These are phyloP conservation scores for Aschersonia sp. DNA, from an alignment of 2,329 filamentous ascomycete genomes.

Conservation along the genomic window DNA sequence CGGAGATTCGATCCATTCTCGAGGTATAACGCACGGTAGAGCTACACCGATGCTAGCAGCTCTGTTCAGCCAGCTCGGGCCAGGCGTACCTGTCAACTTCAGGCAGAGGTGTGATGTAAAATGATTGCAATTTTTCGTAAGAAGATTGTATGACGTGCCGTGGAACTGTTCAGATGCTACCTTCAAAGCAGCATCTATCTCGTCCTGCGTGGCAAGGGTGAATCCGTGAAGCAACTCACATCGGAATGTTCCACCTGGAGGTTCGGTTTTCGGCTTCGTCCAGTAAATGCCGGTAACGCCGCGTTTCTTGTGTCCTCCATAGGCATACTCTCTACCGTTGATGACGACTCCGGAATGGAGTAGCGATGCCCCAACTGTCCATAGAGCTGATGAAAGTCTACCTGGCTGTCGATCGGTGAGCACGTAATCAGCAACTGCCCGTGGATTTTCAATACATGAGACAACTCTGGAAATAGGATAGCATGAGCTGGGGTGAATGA, in stretches of 20 bases:
- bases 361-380: conserved; percentile 63
- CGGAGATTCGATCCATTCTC: conserved; percentile 68
- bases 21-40: conserved; percentile 67
- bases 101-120: conserved; percentile 68
- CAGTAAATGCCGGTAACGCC: conserved; percentile 69
- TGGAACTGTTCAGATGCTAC: conserved; percentile 57
- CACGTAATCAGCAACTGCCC: neutral
- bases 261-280: conserved; percentile 57
- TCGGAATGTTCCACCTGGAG: conserved; percentile 65
- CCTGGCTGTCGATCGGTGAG: conserved; percentile 39
- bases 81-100: conserved; percentile 53
- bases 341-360: conserved; percentile 76
- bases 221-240: conserved; percentile 67
- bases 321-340: conserved; percentile 68
- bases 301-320: conserved; percentile 62
- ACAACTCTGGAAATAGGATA: neutral
- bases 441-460: no score
- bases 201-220: conserved; percentile 50
- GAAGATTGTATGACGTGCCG: conserved; percentile 64
- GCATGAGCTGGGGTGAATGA: neutral
- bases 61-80: conserved; percentile 66
- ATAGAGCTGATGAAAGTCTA: conserved; percentile 59
- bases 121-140: conserved; percentile 80
- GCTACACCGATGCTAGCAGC: conserved; percentile 73
- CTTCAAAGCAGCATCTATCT: conserved; percentile 58